Evolutionary conservation across 2,329 filamentous ascomycete genomes (phyloP).

Genomic region (Golovinomyces cichoracearum): DNA sequence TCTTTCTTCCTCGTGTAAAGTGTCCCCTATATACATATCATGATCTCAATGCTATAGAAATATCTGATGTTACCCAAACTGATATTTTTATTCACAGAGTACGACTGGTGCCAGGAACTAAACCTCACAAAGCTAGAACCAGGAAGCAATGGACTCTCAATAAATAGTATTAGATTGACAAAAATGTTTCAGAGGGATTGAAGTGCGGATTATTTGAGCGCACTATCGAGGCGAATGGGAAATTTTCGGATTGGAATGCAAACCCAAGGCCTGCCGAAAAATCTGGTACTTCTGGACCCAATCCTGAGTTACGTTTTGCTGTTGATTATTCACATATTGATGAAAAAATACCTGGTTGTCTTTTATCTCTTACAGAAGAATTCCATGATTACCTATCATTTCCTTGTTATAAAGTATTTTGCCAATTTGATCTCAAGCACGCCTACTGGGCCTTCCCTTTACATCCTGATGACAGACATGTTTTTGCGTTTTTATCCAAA

Average conservation of each 20-base stretch:
- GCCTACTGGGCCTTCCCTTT: conserved; percentile 1
- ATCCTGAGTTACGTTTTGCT: neutral
- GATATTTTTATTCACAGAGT: neutral
- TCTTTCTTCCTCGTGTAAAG: neutral
- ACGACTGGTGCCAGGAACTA: neutral
- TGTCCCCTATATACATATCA: conserved; percentile 1
- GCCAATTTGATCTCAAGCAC: conserved; percentile 2
- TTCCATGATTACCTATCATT: conserved; percentile 2
- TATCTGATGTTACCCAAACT: neutral
- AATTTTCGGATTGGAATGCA: conserved; percentile 1
- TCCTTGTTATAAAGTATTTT: neutral
- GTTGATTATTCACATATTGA: conserved; percentile 1
- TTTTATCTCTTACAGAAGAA: neutral
- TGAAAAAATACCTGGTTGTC: conserved; percentile 1
- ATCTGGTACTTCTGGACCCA: neutral
- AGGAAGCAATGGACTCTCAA: neutral
- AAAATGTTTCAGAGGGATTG: neutral
- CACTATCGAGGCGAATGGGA: neutral
- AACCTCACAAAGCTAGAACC: neutral
- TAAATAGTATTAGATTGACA: conserved; percentile 1
- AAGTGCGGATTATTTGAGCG: neutral
- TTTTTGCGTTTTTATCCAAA: neutral
- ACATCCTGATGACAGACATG: neutral
- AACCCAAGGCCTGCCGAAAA: neutral
- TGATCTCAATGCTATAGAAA: conserved; percentile 1